Conservation (phyloP, 495 filamentous ascomycete genomes). For the Hypoxylon fuscum region DNA sequence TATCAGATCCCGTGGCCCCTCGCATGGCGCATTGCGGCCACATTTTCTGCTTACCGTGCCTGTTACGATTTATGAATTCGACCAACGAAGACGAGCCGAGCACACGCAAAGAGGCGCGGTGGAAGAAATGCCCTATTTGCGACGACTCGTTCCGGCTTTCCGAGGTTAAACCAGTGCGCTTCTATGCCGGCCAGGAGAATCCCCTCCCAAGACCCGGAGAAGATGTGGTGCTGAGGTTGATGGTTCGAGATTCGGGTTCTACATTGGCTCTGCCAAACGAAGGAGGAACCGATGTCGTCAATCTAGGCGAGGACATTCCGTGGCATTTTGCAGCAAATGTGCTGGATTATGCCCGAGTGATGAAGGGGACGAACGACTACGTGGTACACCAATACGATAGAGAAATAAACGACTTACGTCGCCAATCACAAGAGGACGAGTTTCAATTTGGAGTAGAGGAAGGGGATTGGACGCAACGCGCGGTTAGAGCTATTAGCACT, state of each 20-base stretch:
- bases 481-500: slow-evolving; percentile 72
- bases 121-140: slow-evolving; percentile 97
- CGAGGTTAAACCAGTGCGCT: slow-evolving; percentile 89
- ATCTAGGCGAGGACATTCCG: slow-evolving; percentile 77
- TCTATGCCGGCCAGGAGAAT: slow-evolving; percentile 89
- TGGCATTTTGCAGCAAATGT: slow-evolving; percentile 96
- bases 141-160: slow-evolving; percentile 87
- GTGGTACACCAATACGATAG: slow-evolving; percentile 79
- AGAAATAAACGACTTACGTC: slow-evolving; percentile 77
- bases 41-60: slow-evolving; percentile 93
- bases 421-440: slow-evolving; percentile 87
- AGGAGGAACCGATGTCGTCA: slow-evolving; percentile 71
- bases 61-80: slow-evolving; percentile 95
- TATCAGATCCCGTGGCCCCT: slow-evolving; percentile 89
- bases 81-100: slow-evolving; percentile 69
- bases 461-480: slow-evolving; percentile 88
- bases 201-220: slow-evolving; percentile 80
- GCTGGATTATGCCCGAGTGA: slow-evolving; percentile 92
- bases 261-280: slow-evolving; percentile 89
- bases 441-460: slow-evolving; percentile 90
- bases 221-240: slow-evolving; percentile 86
- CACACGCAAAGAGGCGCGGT: slow-evolving; percentile 75
- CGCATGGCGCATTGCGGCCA: slow-evolving; percentile 98
- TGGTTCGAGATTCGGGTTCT: slow-evolving; percentile 79
- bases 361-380: slow-evolving; percentile 92